These are phyloP conservation scores for Beauveria caledonica DNA, from an alignment of 2,329 filamentous ascomycete species.

Conservation along the genomic window DNA sequence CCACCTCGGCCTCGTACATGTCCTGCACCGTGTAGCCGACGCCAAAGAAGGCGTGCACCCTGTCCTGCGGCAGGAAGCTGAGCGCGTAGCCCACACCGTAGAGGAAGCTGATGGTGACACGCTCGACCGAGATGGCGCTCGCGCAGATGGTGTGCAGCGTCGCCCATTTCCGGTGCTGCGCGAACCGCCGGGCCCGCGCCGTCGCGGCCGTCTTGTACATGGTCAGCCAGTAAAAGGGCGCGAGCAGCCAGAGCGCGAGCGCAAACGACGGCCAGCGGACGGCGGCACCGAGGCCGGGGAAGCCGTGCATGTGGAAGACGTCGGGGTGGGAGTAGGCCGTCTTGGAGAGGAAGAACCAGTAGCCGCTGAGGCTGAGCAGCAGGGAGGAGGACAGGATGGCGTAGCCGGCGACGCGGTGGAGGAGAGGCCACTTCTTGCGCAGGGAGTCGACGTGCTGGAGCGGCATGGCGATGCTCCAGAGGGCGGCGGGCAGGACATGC, in stretches of 20 bases:
- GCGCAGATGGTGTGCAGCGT: conserved; percentile 4
- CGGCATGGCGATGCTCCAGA: conserved; percentile 6
- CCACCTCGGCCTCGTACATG: conserved; percentile 3
- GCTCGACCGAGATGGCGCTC: background rate
- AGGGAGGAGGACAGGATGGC: background rate
- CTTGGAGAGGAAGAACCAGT: background rate
- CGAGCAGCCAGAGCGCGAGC: background rate
- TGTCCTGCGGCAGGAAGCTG: background rate
- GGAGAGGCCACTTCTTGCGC: background rate
- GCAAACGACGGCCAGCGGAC: conserved; percentile 6
- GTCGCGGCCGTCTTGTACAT: background rate
- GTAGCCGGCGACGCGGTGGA: conserved; percentile 1
- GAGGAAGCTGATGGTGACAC: background rate
- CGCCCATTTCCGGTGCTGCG: background rate
- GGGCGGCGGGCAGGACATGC: background rate
- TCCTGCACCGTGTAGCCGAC: background rate
- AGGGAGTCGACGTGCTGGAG: conserved; percentile 4
- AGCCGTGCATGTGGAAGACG: background rate
- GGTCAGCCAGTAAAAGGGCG: background rate
- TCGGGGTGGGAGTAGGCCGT: background rate
- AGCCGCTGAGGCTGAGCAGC: background rate
- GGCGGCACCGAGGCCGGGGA: background rate
- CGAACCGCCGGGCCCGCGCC: too few relatives aligned
- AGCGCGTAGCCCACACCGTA: background rate
- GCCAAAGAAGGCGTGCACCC: background rate